phyloP scores from a whole-genome alignment of 2,329 filamentous ascomycete species.

The Colletotrichum sp. region DNA sequence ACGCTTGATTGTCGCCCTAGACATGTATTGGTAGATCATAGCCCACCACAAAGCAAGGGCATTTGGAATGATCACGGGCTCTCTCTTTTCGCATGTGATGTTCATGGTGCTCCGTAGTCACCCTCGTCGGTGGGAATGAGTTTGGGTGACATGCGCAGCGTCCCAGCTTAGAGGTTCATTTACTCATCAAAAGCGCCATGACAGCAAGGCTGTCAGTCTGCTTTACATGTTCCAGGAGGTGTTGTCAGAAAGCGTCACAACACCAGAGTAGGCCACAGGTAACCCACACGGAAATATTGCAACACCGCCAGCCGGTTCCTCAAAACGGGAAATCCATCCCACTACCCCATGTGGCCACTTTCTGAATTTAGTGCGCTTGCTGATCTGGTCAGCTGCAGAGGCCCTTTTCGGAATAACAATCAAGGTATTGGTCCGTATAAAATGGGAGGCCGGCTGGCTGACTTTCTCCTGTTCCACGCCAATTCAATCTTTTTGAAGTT shows the following conservation, averaged over 20 bases:
- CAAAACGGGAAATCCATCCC: background rate
- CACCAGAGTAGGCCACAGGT: background rate
- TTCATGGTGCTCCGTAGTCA: no score
- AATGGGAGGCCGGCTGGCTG: no score
- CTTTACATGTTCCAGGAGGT: background rate
- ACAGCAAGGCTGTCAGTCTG: background rate
- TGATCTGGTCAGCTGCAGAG: background rate
- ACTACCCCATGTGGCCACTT: background rate
- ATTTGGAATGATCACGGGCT: background rate
- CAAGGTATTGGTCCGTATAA: background rate
- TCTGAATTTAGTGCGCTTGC: background rate
- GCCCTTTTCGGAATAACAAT: background rate
- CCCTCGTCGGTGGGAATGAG: no score
- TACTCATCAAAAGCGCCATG: background rate
- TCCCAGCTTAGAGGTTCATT: background rate
- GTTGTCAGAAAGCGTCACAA: background rate
- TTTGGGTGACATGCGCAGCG: no score
- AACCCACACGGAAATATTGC: background rate
- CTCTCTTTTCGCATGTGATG: background rate
- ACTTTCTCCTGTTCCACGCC: background rate
- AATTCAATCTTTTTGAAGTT: background rate
- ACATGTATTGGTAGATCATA: conserved; percentile 6
- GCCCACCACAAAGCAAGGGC: background rate
- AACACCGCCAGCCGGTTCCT: background rate
- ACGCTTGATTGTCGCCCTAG: background rate